Base-by-base conservation (phyloP, 495 filamentous ascomycete genomes). In the Xylaria flabelliformis region DNA sequence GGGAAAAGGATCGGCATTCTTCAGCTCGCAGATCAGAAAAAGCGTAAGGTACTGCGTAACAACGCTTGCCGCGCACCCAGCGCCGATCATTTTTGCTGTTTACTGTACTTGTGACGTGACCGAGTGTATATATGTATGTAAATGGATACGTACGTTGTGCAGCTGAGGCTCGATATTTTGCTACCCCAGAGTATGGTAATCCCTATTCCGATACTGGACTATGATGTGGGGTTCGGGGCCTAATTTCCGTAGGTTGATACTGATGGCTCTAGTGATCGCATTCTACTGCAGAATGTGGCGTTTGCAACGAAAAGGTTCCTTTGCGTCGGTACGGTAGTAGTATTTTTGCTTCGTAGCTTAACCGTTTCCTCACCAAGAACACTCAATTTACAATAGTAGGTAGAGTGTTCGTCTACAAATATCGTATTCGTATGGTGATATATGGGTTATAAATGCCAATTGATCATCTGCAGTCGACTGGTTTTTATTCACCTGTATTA, bases 1-100 rank as follows among this genome's bases (percentile, higher is more conserved):
- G 51, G 39, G 41, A 61, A 56, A 15, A 56, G 19, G 50, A 67
- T 56, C 67, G 39, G 21, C 51, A 24, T 34, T 69, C 53, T 41
- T 61, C 67, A 69, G 67, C 67, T 69, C 39, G 67, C 21, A 46
- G 53, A 69, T 67, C 65, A 46, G 19, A 36, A 29, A 29, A 36
- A 34, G 65, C 65, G 34, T 13, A 8, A 55, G 50, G 44, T 48
- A 36, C 19, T 65, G 64, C 32, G 29, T 48, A 39, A 51, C 46
- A 67, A 51, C 6, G 15, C 21, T 64, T 64, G 62, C 32, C 42
- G 42, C 61, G 46, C 39, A 64, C 24, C 46, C 41, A 19, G 39
- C 24, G 61, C 41, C 39, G 61, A 46, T 64, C 62, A 24, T 48
- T 12, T 56, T 12, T 48, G 39, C 41, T 48, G 41, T 64, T 64